These are phyloP conservation scores for Closterium sp. DNA, from an alignment of 139 green algal genomes.

Conservation along the genomic window DNA sequence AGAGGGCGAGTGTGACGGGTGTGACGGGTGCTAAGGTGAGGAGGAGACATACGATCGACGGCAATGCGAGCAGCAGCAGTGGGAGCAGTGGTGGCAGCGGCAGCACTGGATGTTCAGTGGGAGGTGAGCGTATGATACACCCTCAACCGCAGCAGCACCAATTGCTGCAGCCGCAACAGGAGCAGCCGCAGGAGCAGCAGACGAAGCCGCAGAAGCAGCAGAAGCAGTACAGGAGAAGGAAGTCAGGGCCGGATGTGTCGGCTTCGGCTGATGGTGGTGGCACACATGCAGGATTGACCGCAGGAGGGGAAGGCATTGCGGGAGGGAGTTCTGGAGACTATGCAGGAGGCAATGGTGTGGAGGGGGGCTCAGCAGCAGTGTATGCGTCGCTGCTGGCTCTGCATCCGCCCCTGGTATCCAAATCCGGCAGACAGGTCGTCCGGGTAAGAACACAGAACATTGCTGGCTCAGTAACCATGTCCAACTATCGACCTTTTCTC, in stretches of 20 bases:
- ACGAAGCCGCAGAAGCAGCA: background rate
- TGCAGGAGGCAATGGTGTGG: background rate
- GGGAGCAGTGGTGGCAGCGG: background rate
- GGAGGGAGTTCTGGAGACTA: background rate
- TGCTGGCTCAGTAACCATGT: too few relatives aligned
- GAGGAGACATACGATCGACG: background rate
- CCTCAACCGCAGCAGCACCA: background rate
- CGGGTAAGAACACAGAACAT: too few relatives aligned
- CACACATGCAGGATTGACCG: background rate
- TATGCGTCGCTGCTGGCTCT: background rate
- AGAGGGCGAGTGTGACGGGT: background rate
- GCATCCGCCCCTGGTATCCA: too few relatives aligned
- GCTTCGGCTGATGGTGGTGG: background rate
- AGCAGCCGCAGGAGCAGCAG: background rate
- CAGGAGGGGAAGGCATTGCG: background rate
- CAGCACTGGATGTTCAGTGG: background rate
- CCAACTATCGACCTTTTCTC: too few relatives aligned
- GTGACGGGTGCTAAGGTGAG: background rate
- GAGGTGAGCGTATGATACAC: background rate
- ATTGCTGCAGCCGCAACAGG: background rate
- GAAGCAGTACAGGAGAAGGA: background rate
- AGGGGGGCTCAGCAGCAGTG: background rate
- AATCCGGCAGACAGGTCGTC: too few relatives aligned
- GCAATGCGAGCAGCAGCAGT: background rate
- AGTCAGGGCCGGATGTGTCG: background rate